phyloP scores from a whole-genome alignment of 345 rosid genomes.

The Rhodomyrtus tomentosa region DNA sequence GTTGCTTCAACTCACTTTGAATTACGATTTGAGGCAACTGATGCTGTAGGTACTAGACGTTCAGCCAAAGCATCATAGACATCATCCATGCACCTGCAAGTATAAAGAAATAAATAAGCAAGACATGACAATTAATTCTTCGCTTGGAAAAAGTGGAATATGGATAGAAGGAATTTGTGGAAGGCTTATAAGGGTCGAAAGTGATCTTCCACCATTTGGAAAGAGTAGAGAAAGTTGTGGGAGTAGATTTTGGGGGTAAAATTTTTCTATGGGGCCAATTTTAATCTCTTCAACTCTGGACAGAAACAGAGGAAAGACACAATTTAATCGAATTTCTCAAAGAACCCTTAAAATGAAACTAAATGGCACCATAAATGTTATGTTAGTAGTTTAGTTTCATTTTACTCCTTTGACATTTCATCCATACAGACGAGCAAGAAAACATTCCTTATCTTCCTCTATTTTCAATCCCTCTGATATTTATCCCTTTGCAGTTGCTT shows the following conservation, averaged over 20 bases:
- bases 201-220: background rate
- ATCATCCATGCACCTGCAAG: slow-evolving; percentile 62
- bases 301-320: background rate
- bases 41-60: slow-evolving; percentile 52
- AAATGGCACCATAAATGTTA: background rate
- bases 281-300: background rate
- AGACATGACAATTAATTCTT: background rate
- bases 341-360: background rate
- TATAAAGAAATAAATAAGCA: background rate
- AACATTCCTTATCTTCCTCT: background rate
- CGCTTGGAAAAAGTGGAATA: background rate
- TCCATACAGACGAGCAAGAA: background rate
- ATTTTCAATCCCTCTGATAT: background rate
- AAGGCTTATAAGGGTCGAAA: background rate
- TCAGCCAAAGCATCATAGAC: slow-evolving; percentile 64
- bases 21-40: slow-evolving; percentile 37
- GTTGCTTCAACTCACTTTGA: slow-evolving; percentile 35
- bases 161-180: background rate
- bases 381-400: background rate
- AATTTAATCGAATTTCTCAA: background rate
- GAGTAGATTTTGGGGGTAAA: background rate
- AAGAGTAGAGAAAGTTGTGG: background rate
- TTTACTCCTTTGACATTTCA: background rate
- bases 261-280: background rate
- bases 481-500: background rate